phyloP scores from a whole-genome alignment of 2,329 filamentous ascomycete genomes.

The Xylaria sp. region DNA sequence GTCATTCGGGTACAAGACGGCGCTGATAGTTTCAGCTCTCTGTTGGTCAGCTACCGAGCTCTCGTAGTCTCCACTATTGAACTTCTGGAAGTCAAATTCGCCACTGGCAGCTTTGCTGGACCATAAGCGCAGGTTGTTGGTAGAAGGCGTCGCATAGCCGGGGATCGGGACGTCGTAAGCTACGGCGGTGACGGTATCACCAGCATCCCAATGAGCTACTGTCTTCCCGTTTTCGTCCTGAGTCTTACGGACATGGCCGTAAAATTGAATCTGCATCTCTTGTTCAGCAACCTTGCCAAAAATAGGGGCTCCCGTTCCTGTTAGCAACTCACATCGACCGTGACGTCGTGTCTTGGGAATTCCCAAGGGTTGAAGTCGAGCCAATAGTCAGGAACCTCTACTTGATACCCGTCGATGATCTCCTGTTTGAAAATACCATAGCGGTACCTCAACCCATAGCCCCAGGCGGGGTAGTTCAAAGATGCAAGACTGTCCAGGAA shows the following conservation, averaged over 20 bases:
- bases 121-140: slow-evolving; percentile 97
- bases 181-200: slow-evolving; percentile 87
- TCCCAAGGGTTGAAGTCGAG: slow-evolving; percentile 99
- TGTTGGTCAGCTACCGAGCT: slow-evolving; percentile 98
- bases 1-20: slow-evolving; percentile 96
- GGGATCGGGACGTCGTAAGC: slow-evolving; percentile 94
- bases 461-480: slow-evolving; percentile 95
- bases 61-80: slow-evolving; percentile 98
- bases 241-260: slow-evolving; percentile 78
- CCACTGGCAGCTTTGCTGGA: slow-evolving; percentile 96
- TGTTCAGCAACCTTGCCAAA: slow-evolving; percentile 3
- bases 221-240: slow-evolving; percentile 76
- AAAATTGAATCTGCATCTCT: slow-evolving; percentile 79
- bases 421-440: slow-evolving; percentile 99
- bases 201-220: slow-evolving; percentile 81
- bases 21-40: slow-evolving; percentile 97
- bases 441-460: slow-evolving; percentile 91
- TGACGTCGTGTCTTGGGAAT: slow-evolving; percentile 93
- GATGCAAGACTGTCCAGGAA: slow-evolving; percentile 96
- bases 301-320: neutral
- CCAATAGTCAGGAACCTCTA: slow-evolving; percentile 99
- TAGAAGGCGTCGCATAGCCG: slow-evolving; percentile 85
- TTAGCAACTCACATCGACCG: slow-evolving; percentile 70
- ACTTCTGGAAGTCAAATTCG: slow-evolving; percentile 99
- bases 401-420: slow-evolving; percentile 96